Evolutionary conservation across 345 rosid species (phyloP).

Genomic region (Rhizophora apiculata): DNA sequence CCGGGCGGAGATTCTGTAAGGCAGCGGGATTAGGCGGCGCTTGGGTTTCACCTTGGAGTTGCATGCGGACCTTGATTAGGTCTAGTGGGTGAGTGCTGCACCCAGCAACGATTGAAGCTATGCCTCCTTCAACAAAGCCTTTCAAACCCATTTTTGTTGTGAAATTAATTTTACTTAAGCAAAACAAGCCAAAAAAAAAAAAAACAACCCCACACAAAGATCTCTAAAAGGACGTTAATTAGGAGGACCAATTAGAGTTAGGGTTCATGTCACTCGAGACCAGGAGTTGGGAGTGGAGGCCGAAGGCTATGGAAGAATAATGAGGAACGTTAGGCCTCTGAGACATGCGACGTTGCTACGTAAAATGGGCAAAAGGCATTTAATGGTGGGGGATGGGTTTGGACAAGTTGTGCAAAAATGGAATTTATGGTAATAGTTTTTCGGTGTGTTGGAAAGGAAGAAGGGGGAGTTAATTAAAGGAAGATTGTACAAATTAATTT

Average conservation of each 20-base stretch:
- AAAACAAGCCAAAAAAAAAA: too few species aligned
- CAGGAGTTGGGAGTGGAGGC: slow-evolving; percentile 70
- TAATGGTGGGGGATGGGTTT: neutral
- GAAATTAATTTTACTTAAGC: neutral
- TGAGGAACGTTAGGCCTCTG: slow-evolving; percentile 71
- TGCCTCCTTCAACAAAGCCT: slow-evolving; percentile 88
- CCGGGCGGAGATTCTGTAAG: slow-evolving; percentile 53
- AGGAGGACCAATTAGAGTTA: slow-evolving; percentile 43
- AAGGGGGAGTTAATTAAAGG: neutral
- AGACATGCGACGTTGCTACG: slow-evolving; percentile 47
- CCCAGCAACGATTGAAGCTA: slow-evolving; percentile 77
- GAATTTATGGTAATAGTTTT: slow-evolving; percentile 1
- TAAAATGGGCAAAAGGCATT: neutral
- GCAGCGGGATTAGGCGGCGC: slow-evolving; percentile 20
- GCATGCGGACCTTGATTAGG: slow-evolving; percentile 86
- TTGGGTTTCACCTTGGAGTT: slow-evolving; percentile 65
- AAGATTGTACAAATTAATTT: neutral
- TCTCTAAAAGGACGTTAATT: too few species aligned
- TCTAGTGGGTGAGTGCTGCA: slow-evolving; percentile 86
- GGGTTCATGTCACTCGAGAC: slow-evolving; percentile 69
- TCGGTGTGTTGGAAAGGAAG: neutral
- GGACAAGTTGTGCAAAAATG: neutral
- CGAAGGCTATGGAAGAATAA: slow-evolving; percentile 58
- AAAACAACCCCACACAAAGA: too few species aligned
- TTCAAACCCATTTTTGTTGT: slow-evolving; percentile 52